These are phyloP conservation scores for Nicotiana tomentosiformis DNA, from an alignment of 257 asterid genomes.

Conservation along the genomic window DNA sequence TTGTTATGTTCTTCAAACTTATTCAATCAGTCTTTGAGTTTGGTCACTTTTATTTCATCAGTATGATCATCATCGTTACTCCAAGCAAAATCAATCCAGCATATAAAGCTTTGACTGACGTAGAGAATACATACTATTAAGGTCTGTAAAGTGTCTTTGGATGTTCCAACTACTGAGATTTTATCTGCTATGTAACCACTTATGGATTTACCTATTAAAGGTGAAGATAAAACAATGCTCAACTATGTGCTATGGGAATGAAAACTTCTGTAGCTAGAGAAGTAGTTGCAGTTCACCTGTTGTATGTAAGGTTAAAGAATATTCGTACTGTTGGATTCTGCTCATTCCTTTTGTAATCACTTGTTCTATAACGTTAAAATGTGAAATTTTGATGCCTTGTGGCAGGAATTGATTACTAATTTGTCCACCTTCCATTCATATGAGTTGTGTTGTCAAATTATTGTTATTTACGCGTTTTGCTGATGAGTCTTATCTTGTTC, in stretches of 20 bases:
- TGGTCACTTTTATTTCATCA: background rate
- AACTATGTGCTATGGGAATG: background rate
- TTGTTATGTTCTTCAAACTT: background rate
- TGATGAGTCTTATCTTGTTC: slow-evolving; percentile 8
- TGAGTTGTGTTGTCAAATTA: background rate
- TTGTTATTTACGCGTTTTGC: background rate
- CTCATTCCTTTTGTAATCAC: background rate
- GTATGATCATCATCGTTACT: background rate
- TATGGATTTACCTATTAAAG: background rate
- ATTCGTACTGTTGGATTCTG: background rate
- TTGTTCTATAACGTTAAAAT: background rate
- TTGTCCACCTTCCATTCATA: background rate
- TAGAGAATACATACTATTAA: background rate
- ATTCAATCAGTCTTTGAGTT: background rate
- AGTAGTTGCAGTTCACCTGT: background rate
- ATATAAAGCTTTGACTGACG: background rate
- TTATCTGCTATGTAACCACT: background rate
- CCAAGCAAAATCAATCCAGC: background rate
- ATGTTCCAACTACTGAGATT: background rate
- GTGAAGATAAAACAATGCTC: background rate
- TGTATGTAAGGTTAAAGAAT: background rate
- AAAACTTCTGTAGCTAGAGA: background rate
- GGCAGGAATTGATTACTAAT: background rate
- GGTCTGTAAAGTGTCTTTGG: background rate
- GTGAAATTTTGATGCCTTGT: background rate